A percentile compares a stretch with the other conserved stretches of the same genome.
Evolutionary conservation across 306 rosid species (phyloP).

Genomic region (Alnus glutinosa): DNA sequence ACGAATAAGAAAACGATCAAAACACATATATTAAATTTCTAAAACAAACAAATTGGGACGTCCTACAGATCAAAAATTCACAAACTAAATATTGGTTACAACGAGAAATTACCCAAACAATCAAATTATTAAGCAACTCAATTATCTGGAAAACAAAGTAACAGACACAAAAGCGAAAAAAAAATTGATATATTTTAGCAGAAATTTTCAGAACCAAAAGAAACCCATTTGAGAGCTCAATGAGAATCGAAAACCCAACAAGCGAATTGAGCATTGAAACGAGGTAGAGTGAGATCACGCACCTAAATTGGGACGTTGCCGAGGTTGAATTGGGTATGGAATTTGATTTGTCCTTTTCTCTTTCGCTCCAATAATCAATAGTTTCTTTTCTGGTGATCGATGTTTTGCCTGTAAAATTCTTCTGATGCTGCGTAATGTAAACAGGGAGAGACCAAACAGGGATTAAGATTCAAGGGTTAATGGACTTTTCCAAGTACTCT

Average conservation of each 20-base stretch:
- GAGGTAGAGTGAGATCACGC: slow-evolving; percentile 8
- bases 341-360: not conserved
- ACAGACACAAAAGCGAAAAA: not conserved
- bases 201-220: not conserved
- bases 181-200: not conserved
- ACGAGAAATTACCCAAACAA: slow-evolving; percentile 9
- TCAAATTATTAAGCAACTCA: not conserved
- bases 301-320: slow-evolving; percentile 19
- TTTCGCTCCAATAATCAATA: slow-evolving; percentile 5
- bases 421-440: not conserved
- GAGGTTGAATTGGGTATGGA: slow-evolving; percentile 9
- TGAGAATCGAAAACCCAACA: slow-evolving; percentile 21
- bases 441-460: slow-evolving; percentile 24
- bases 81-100: slow-evolving; percentile 12
- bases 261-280: slow-evolving; percentile 10
- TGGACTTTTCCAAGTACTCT: slow-evolving; percentile 10
- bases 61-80: not conserved
- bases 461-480: slow-evolving; percentile 10
- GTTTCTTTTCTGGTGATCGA: not conserved
- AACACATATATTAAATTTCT: not conserved
- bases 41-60: slow-evolving; percentile 1
- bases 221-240: slow-evolving; percentile 26
- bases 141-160: slow-evolving; percentile 9
- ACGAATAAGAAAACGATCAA: slow-evolving; percentile 29
- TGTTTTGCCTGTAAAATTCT: slow-evolving; percentile 7